Base-by-base conservation (phyloP, 2,329 filamentous ascomycete species). In the Esteya vermicola region DNA sequence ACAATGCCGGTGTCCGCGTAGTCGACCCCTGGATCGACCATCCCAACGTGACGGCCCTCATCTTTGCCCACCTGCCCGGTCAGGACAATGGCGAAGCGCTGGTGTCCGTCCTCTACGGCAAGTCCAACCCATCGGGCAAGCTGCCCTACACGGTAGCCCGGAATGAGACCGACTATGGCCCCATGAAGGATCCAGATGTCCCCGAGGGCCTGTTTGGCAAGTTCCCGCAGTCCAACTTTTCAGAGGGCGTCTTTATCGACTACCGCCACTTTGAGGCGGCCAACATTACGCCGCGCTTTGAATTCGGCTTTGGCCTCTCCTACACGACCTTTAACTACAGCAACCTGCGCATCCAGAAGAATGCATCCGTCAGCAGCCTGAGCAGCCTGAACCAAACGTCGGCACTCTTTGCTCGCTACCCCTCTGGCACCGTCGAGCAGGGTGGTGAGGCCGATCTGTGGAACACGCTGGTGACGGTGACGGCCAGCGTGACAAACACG, bases 41-140 rank as follows among this genome's bases (percentile, higher is more conserved):
- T 44, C 57, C 63, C 3, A 81, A 81, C 44, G 66, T 81, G 26
- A 79, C 74, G 0, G 75, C 68, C 0, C 61, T 81, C 9, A 59
- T 81, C 0, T 74, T 73, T 48, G 75, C 71, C 3, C 75, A 79
- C 51, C 58, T 79, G 0, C 75, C 75, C 0, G 77, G 77, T 1
- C 73, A 81, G 52, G 69, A 77, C 43, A 70, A 67, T 2, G 77
- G 78, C 1, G 54, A 58, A 3, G 67, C 72, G 0, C 53, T 78
- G 3, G 67, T 68, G 0, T 62, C 66, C 1, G 52, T 79, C 8
- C 58, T 78, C 2, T 78, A 75, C 50, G 75, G 75, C 27, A 61
- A 69, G 4, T 56, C 62, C 8, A 72, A 67, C 47, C 69, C 69
- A 0, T 75, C 70, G 0, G 75, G 75, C 3, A 66, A 68, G 45